phyloP scores from a whole-genome alignment of 176 grass and related monocot species.

The Lolium multiflorum region DNA sequence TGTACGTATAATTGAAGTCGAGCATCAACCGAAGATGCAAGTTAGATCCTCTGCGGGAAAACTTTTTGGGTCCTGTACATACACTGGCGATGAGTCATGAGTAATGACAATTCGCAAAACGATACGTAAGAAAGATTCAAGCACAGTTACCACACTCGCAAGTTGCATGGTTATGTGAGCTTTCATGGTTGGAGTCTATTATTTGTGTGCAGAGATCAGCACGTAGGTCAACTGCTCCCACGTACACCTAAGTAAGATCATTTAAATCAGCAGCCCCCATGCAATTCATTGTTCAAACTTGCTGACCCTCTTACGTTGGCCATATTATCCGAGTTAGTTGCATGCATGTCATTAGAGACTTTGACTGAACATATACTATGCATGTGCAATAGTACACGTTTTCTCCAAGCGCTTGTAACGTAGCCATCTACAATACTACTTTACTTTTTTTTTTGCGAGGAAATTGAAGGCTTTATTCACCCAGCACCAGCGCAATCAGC shows the following conservation, averaged over 20 bases:
- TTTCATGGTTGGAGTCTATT: conserved; percentile 1
- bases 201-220: background rate
- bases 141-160: conserved; percentile 32
- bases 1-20: background rate
- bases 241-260: background rate
- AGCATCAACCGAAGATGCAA: background rate
- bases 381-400: background rate
- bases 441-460: too few species aligned
- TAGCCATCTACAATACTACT: background rate
- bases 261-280: background rate
- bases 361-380: background rate
- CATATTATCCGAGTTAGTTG: background rate
- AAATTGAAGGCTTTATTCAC: too few species aligned
- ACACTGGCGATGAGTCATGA: background rate
- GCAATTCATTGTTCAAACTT: conserved; percentile 6
- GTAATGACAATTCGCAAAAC: background rate
- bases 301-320: conserved; percentile 10
- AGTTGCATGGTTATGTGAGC: conserved; percentile 19
- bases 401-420: background rate
- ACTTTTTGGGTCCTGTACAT: background rate
- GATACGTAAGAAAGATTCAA: conserved; percentile 24
- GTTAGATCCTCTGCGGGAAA: background rate
- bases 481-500: too few species aligned
- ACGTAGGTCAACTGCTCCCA: conserved; percentile 7
- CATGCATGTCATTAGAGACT: conserved; percentile 5